These are phyloP conservation scores for Blastomyces parvus DNA, from an alignment of 2,329 filamentous ascomycete species.

Conservation along the genomic window DNA sequence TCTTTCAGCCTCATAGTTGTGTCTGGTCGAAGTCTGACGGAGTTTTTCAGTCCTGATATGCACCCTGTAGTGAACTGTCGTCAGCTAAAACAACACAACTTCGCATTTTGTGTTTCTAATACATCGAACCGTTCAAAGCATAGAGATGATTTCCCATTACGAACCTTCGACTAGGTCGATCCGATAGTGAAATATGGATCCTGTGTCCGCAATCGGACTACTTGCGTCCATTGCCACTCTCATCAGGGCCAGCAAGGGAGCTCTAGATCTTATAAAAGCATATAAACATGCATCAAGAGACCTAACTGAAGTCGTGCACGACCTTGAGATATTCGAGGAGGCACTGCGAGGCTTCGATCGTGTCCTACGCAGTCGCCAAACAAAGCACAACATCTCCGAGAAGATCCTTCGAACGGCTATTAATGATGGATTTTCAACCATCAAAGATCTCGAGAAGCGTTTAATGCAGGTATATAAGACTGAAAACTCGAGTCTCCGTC, in stretches of 20 bases:
- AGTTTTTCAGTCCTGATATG: background rate
- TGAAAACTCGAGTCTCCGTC: slow-evolving; percentile 14
- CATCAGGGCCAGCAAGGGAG: background rate
- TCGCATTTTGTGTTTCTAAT: background rate
- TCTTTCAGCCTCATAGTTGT: background rate
- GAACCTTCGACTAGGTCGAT: background rate
- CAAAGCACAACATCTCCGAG: slow-evolving; percentile 11
- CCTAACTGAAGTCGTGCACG: slow-evolving; percentile 10
- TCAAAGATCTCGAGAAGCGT: slow-evolving; percentile 12
- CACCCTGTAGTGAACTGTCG: background rate
- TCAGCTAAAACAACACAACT: background rate
- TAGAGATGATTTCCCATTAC: background rate
- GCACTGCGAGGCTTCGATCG: slow-evolving; percentile 15
- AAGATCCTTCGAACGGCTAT: slow-evolving; percentile 11
- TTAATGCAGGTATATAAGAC: slow-evolving; percentile 11
- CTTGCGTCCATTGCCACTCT: background rate
- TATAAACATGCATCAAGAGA: background rate
- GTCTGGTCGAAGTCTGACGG: background rate
- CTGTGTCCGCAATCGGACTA: background rate
- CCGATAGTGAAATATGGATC: background rate
- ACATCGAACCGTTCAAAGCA: background rate
- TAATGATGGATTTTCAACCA: slow-evolving; percentile 9
- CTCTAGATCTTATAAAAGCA: background rate
- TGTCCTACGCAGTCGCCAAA: slow-evolving; percentile 15
- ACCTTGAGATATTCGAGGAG: slow-evolving; percentile 14